Evolutionary conservation across 176 grass and related monocot species (phyloP).

Genomic region (Carex cristatella): DNA sequence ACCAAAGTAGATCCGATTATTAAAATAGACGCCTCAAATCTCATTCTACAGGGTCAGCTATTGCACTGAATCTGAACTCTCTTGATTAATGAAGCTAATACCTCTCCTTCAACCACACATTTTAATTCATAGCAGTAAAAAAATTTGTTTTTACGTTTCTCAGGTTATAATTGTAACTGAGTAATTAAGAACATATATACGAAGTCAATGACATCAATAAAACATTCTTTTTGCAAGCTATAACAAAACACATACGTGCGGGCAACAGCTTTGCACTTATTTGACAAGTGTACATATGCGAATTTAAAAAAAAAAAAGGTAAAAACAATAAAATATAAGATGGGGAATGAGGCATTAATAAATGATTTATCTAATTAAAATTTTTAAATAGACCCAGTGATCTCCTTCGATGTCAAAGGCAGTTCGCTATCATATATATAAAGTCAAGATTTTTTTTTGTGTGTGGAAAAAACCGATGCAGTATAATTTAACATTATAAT

Average conservation of each 20-base stretch:
- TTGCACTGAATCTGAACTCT: too few relatives aligned
- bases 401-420: neutral
- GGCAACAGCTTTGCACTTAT: constrained; percentile 1
- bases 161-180: neutral
- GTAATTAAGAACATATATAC: neutral
- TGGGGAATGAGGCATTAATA: neutral
- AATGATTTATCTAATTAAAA: neutral
- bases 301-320: constrained; percentile 1
- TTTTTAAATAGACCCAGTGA: neutral
- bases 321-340: neutral
- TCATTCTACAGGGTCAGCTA: too few relatives aligned
- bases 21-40: too few relatives aligned
- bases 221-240: constrained; percentile 11
- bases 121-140: too few relatives aligned
- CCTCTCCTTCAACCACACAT: too few relatives aligned
- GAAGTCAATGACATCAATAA: constrained; percentile 6
- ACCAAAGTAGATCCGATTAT: too few relatives aligned
- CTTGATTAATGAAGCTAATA: too few relatives aligned
- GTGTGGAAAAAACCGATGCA: neutral
- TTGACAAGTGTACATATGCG: neutral
- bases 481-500: neutral
- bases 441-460: neutral
- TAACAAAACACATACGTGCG: constrained; percentile 6
- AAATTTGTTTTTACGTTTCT: neutral
- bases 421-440: neutral